Conservation (phyloP, 2,329 filamentous ascomycete genomes). For the Xylariomycetidae sp. region DNA sequence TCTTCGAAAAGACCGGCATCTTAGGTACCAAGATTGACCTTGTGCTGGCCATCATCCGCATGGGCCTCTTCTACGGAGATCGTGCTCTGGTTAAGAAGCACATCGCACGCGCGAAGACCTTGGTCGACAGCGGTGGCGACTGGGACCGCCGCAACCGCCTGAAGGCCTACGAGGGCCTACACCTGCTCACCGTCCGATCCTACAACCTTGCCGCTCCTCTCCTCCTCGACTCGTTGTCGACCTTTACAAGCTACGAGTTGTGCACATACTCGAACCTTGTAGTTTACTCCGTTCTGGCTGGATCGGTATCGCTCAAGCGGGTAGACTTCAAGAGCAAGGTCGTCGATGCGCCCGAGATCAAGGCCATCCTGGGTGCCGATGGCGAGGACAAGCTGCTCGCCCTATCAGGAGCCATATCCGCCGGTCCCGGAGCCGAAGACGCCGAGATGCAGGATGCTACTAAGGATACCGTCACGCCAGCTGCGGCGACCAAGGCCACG, state of each 20-base stretch:
- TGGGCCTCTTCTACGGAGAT: conserved; percentile 94
- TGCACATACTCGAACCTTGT: conserved; percentile 95
- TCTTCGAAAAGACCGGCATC: conserved; percentile 96
- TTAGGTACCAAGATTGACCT: conserved; percentile 96
- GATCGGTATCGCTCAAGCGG: conserved; percentile 88
- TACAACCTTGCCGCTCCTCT: conserved; percentile 86
- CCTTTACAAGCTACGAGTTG: conserved; percentile 97
- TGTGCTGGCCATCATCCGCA: conserved; percentile 90
- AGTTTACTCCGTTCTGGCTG: conserved; percentile 90
- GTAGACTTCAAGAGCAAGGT: conserved; percentile 99
- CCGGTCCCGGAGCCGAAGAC: conserved; percentile 69
- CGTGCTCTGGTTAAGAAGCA: conserved; percentile 89
- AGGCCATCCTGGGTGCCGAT: conserved; percentile 80
- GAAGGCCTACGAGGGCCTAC: conserved; percentile 95
- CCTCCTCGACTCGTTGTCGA: conserved; percentile 93
- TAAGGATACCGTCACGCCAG: conserved; percentile 44
- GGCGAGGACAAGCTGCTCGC: conserved; percentile 83
- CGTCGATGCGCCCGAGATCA: conserved; percentile 96
- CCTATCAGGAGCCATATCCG: conserved; percentile 71
- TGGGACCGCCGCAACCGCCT: conserved; percentile 98
- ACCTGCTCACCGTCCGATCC: conserved; percentile 86
- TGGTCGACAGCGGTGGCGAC: conserved; percentile 93
- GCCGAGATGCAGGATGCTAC: conserved; percentile 68
- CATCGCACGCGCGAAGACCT: conserved; percentile 77
- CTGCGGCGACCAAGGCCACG: conserved; percentile 42